phyloP scores from a whole-genome alignment of 345 rosid species.

The Alliaria petiolata region DNA sequence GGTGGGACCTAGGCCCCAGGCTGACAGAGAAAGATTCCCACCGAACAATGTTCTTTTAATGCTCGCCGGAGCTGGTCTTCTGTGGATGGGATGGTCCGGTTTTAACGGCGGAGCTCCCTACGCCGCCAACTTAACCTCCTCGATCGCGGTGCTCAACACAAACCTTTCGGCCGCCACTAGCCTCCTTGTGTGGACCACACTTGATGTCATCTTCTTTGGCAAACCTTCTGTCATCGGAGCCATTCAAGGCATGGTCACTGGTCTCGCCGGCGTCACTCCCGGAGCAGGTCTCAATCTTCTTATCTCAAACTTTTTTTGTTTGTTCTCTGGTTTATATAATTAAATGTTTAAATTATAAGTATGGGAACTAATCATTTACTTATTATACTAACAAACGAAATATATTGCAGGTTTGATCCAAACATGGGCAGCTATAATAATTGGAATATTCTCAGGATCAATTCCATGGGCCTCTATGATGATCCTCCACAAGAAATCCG shows the following conservation, averaged over 20 bases:
- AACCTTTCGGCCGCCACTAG: conserved; percentile 87
- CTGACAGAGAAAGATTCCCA: conserved; percentile 86
- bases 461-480: conserved; percentile 96
- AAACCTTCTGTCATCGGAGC: conserved; percentile 95
- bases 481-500: conserved; percentile 74
- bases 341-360: background rate
- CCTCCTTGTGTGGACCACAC: conserved; percentile 83
- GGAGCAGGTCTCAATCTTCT: conserved; percentile 61
- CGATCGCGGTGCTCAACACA: conserved; percentile 77
- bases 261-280: conserved; percentile 82
- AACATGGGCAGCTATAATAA: conserved; percentile 85
- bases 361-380: background rate
- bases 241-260: conserved; percentile 94
- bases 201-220: conserved; percentile 79
- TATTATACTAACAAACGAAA: background rate
- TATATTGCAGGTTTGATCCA: conserved; percentile 65
- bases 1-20: conserved; percentile 84
- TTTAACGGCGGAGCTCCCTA: conserved; percentile 96
- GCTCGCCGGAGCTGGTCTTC: conserved; percentile 91
- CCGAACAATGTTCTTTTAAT: conserved; percentile 87
- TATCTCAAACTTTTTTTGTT: background rate
- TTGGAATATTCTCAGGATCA: conserved; percentile 79
- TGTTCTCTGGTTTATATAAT: background rate
- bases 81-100: conserved; percentile 99
- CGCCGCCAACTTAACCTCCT: conserved; percentile 69